These are phyloP conservation scores for Aspergillus pseudoglaucus DNA, from an alignment of 2,329 filamentous ascomycete genomes.

Conservation along the genomic window DNA sequence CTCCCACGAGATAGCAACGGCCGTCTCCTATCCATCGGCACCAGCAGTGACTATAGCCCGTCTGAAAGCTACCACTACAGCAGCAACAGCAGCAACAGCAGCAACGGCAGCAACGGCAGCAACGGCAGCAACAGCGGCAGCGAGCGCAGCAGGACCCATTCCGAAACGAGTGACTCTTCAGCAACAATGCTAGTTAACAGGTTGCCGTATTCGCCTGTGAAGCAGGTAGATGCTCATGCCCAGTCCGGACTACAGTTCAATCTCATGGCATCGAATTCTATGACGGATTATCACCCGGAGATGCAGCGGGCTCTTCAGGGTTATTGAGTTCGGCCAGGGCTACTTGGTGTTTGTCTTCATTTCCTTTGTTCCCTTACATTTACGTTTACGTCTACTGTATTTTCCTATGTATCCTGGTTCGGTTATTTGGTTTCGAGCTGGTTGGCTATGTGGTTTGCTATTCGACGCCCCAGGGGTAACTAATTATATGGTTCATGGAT, in stretches of 20 bases:
- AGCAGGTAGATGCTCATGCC: slow-evolving; percentile 4
- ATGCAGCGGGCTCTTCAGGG: slow-evolving; percentile 10
- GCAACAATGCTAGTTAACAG: slow-evolving; percentile 35
- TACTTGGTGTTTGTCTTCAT: not conserved
- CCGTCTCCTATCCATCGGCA: slow-evolving; percentile 18
- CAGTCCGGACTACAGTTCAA: slow-evolving; percentile 10
- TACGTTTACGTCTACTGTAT: too few species aligned
- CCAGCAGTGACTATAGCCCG: slow-evolving; percentile 18
- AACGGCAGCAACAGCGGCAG: slow-evolving; percentile 15
- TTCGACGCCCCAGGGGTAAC: too few species aligned
- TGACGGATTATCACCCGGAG: slow-evolving; percentile 16
- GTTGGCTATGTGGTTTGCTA: too few species aligned
- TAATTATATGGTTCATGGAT: too few species aligned
- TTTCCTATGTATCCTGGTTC: too few species aligned
- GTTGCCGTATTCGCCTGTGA: slow-evolving; percentile 33
- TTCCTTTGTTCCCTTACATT: too few species aligned
- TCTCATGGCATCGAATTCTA: slow-evolving; percentile 11
- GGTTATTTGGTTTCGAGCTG: too few species aligned
- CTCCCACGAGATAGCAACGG: slow-evolving; percentile 14
- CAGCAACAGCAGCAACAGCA: slow-evolving; percentile 8
- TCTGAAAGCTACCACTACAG: slow-evolving; percentile 35
- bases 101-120: slow-evolving; percentile 25
- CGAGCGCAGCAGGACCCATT: slow-evolving; percentile 24
- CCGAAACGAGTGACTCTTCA: slow-evolving; percentile 16
- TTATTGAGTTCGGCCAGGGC: not conserved